Conservation (phyloP, 805 yeast genomes). For the Sugiyamaella americana region DNA sequence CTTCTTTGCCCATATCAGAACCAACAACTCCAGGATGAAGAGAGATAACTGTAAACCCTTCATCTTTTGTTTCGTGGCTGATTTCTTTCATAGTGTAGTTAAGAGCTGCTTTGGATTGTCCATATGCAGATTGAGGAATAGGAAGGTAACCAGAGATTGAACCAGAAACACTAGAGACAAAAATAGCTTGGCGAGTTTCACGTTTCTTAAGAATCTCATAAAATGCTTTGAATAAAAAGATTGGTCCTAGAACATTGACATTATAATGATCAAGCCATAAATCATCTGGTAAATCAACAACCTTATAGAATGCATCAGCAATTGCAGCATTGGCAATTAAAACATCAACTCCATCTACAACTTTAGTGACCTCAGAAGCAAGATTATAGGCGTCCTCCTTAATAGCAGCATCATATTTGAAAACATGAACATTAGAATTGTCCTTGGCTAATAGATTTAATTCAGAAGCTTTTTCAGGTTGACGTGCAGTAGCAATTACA, state of each 20-base stretch:
- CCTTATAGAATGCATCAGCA: conserved; percentile 6
- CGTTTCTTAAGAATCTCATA: conserved; percentile 23
- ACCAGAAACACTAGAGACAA: conserved; percentile 69
- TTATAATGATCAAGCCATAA: conserved; percentile 20
- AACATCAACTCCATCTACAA: too few relatives aligned
- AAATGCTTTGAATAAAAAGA: conserved; percentile 21
- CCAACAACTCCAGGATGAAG: conserved; percentile 37
- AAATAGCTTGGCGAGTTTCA: conserved; percentile 47
- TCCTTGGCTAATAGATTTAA: conserved; percentile 39
- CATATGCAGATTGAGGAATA: conserved; percentile 62
- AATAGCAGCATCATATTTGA: too few relatives aligned
- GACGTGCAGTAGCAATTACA: conserved; percentile 23
- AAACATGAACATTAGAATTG: too few relatives aligned
- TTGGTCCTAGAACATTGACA: conserved; percentile 28
- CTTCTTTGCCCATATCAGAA: conserved; percentile 18
- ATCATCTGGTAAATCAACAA: conserved; percentile 6
- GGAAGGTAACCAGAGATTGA: conserved; percentile 60
- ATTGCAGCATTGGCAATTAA: too few relatives aligned
- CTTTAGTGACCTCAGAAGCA: too few relatives aligned
- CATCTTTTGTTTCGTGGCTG: conserved; percentile 27
- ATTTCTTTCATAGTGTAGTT: conserved; percentile 45
- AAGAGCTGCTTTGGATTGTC: conserved; percentile 85
- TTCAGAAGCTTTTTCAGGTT: conserved; percentile 23
- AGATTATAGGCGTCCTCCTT: too few relatives aligned
- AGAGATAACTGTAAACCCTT: too few relatives aligned